These are phyloP conservation scores for Globisporangium heterothallicum DNA, from an alignment of 352 stramenopile genomes.

Conservation along the genomic window DNA sequence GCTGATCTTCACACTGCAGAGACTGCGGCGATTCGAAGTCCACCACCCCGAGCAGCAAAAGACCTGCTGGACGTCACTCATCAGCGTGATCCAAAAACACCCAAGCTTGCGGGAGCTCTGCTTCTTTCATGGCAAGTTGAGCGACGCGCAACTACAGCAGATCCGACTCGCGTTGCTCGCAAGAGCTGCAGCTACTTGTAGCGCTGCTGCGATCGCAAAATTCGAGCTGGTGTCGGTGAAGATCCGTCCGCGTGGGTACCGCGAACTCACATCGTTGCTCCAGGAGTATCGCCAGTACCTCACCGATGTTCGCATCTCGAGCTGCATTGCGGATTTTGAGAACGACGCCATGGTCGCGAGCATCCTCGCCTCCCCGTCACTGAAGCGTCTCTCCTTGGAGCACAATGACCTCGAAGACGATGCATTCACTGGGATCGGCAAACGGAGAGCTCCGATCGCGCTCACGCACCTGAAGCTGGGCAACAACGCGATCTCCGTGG, in stretches of 20 bases:
- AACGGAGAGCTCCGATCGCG: slow-evolving; percentile 17
- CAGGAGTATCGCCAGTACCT: slow-evolving; percentile 25
- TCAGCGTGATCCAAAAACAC: slow-evolving; percentile 25
- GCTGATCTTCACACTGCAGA: slow-evolving; percentile 33
- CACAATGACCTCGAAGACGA: slow-evolving; percentile 77
- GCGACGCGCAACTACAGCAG: slow-evolving; percentile 33
- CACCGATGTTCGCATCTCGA: slow-evolving; percentile 47
- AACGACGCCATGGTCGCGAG: slow-evolving; percentile 41
- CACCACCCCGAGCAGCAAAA: slow-evolving; percentile 70
- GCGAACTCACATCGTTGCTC: slow-evolving; percentile 43
- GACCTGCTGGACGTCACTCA: slow-evolving; percentile 37
- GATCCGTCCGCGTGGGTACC: slow-evolving; percentile 37
- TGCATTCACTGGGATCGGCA: slow-evolving; percentile 34
- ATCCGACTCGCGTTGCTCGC: slow-evolving; percentile 25
- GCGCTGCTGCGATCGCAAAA: slow-evolving; percentile 18
- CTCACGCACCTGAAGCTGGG: slow-evolving; percentile 45
- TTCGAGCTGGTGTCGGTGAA: slow-evolving; percentile 73
- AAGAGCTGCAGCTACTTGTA: background rate
- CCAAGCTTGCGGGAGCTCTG: slow-evolving; percentile 37
- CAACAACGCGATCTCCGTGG: slow-evolving; percentile 52
- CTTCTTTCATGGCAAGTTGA: slow-evolving; percentile 73
- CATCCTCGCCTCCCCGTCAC: slow-evolving; percentile 23
- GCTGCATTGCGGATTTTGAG: slow-evolving; percentile 54
- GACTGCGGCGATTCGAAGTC: slow-evolving; percentile 53
- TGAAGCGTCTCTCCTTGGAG: slow-evolving; percentile 56